Percentiles rank a stretch among this genome's conserved stretches.
These are phyloP conservation scores for Barnettozyma sucrosica DNA, from an alignment of 805 yeast genomes.

Conservation along the genomic window DNA sequence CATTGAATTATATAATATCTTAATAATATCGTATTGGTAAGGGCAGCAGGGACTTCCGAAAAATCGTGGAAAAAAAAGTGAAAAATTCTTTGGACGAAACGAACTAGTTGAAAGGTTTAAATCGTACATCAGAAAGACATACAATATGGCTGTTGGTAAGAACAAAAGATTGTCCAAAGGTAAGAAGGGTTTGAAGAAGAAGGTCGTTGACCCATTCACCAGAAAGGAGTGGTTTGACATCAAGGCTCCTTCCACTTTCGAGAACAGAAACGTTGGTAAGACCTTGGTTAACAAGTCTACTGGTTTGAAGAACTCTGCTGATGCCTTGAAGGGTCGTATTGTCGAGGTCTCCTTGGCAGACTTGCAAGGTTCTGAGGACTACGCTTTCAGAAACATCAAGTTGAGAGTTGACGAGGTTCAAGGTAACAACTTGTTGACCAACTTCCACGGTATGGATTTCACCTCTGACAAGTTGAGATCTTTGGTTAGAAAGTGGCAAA, in stretches of 20 bases:
- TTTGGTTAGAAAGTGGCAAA: conserved; percentile 98
- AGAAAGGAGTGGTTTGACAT: conserved; percentile 98
- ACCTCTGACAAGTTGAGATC: conserved; percentile 97
- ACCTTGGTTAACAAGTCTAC: conserved; percentile 97
- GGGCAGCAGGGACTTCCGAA: not conserved
- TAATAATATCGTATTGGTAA: not conserved
- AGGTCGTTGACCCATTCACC: conserved; percentile 98
- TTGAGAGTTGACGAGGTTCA: conserved; percentile 98
- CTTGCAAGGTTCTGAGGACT: conserved; percentile 98
- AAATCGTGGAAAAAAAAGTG: conserved; percentile 1
- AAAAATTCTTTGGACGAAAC: conserved; percentile 59
- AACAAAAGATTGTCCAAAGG: conserved; percentile 82
- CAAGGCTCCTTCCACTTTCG: conserved; percentile 98
- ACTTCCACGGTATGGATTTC: conserved; percentile 99
- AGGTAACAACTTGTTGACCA: conserved; percentile 97
- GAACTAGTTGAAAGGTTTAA: conserved; percentile 67
- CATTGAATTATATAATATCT: not conserved
- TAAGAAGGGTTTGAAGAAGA: conserved; percentile 98
- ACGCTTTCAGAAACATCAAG: conserved; percentile 94
- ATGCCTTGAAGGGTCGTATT: conserved; percentile 96
- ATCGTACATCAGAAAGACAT: conserved; percentile 47
- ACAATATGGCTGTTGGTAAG: conserved; percentile 66
- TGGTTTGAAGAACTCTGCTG: conserved; percentile 97
- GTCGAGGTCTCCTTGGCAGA: conserved; percentile 95
- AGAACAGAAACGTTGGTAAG: conserved; percentile 98